Evolutionary conservation across 2,329 filamentous ascomycete species (phyloP), one percentile per base, ranked within the genome.

Genomic region (Trichoderma breve): DNA sequence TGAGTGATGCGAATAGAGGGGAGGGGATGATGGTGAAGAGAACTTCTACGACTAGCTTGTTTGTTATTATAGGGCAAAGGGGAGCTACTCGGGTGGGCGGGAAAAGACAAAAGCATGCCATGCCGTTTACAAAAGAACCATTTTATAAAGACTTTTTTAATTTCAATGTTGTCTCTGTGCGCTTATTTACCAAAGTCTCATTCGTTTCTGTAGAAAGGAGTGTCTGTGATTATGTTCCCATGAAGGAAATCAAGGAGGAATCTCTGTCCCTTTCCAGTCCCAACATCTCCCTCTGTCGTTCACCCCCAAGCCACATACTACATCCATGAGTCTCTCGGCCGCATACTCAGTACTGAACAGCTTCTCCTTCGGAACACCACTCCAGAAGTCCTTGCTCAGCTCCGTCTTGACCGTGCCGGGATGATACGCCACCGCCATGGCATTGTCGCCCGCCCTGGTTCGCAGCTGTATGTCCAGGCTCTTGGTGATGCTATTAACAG

Each of bases 361-460:
- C 80, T 91, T 90, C 1, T 78, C 84, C 75, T 87, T 84, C 60
- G 84, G 84, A 55, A 92, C 89, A 53, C 85, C 88, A 0, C 78
- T 83, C 93, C 92, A 95, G 78, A 93, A 96, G 57, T 90, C 89
- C 76, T 84, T 86, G 74, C 90, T 93, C 73, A 97, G 82, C 11
- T 87, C 90, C 65, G 93, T 96, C 83, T 87, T 90, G 63, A 96
- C 93, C 1, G 93, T 96, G 3, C 93, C 93, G 1, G 93, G 93
- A 81, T 96, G 93, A 77, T 96, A 86, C 11, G 87, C 87, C 12
- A 97, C 82, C 1, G 89, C 89, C 74, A 94, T 84, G 0, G 91
- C 92, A 66, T 88, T 89, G 0, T 87, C 86, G 0, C 86, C 89
- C 72, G 87, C 86, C 55, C 86, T 84, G 4, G 86, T 83, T 43